A percentile compares a stretch with the other conserved stretches of the same genome.
These are phyloP conservation scores for Acer yangbiense DNA, from an alignment of 345 rosid species.

Conservation along the genomic window DNA sequence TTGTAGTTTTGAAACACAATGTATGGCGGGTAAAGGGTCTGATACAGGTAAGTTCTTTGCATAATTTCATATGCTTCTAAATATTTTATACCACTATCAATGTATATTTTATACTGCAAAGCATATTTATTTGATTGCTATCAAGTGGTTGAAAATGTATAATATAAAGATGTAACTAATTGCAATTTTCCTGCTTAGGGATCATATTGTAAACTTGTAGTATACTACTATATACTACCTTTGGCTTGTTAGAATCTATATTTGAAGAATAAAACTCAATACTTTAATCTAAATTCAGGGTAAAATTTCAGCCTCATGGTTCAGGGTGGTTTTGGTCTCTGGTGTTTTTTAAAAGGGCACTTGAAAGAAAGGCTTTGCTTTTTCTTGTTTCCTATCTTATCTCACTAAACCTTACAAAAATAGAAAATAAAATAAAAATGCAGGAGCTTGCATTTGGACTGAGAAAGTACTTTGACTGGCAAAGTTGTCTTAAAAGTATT, in stretches of 20 bases:
- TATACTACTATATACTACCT: neutral
- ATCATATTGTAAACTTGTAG: neutral
- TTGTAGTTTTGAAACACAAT: constrained; percentile 85
- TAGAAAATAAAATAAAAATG: neutral
- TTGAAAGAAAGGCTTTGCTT: neutral
- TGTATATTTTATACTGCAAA: neutral
- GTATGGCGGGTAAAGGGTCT: constrained; percentile 99
- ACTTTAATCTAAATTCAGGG: neutral
- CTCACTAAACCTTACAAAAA: neutral
- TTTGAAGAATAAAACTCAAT: neutral
- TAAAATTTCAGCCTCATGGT: neutral
- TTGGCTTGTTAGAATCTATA: neutral
- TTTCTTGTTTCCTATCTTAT: neutral
- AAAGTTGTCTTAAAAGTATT: neutral
- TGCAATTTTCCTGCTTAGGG: neutral
- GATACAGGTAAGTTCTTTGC: constrained; percentile 66
- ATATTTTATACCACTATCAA: neutral
- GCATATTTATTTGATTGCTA: neutral
- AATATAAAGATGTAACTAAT: neutral
- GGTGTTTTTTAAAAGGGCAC: neutral
- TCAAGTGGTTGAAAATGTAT: neutral
- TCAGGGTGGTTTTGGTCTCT: constrained; percentile 4
- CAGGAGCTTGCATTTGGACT: neutral
- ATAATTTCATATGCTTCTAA: neutral
- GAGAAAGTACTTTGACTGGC: neutral